A percentile compares a stretch with the other conserved stretches of the same genome.
Conservation (phyloP, 2,329 filamentous ascomycete species). For the Aspergillus persii region DNA sequence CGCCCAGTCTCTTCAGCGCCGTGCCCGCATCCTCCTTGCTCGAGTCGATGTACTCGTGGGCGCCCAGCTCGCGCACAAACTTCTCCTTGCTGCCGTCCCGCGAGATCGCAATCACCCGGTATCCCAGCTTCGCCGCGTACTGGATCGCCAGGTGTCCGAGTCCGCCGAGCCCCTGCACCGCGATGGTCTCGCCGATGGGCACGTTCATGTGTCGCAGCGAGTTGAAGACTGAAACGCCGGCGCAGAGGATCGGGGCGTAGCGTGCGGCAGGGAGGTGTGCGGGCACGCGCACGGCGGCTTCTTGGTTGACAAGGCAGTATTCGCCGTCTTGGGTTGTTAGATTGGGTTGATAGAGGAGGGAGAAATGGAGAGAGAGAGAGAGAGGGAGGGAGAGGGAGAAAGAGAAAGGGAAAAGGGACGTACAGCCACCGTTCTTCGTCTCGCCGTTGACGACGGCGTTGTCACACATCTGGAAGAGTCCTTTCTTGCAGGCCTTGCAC, state of each 20-base stretch:
- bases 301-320: slow-evolving; percentile 38
- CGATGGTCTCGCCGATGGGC: slow-evolving; percentile 46
- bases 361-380: neutral
- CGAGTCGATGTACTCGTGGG: slow-evolving; percentile 52
- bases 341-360: neutral
- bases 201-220: slow-evolving; percentile 50
- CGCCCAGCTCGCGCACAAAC: slow-evolving; percentile 55
- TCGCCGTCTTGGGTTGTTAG: slow-evolving; percentile 29
- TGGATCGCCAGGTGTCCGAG: slow-evolving; percentile 55
- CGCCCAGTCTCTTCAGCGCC: slow-evolving; percentile 36
- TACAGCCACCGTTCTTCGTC: slow-evolving; percentile 63
- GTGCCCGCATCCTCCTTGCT: slow-evolving; percentile 35
- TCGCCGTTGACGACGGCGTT: slow-evolving; percentile 64
- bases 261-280: slow-evolving; percentile 46
- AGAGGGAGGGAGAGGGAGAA: neutral
- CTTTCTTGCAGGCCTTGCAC: slow-evolving; percentile 63
- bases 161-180: slow-evolving; percentile 53
- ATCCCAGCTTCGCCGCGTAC: slow-evolving; percentile 53
- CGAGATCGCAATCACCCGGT: slow-evolving; percentile 52
- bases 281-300: slow-evolving; percentile 48
- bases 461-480: slow-evolving; percentile 67
- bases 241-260: slow-evolving; percentile 49
- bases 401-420: slow-evolving; percentile 13
- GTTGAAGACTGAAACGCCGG: slow-evolving; percentile 53
- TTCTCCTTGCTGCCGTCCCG: slow-evolving; percentile 51